Percentiles rank a stretch among this genome's conserved stretches.
These are phyloP conservation scores for Neofusicoccum laricinum DNA, from an alignment of 2,329 filamentous ascomycete species.

Conservation along the genomic window DNA sequence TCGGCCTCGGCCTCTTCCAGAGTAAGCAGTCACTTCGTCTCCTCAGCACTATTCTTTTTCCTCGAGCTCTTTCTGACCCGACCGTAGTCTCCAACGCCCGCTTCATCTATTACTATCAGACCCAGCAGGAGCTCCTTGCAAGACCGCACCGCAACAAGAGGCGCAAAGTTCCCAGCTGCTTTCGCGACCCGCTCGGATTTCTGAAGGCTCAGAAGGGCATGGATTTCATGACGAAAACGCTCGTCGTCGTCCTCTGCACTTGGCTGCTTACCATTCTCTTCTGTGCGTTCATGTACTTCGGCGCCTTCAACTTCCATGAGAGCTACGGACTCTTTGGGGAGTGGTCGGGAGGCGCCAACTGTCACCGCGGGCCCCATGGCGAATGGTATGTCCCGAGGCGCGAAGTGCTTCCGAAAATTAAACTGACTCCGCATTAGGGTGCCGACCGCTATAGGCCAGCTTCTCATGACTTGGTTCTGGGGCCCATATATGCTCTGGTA, in stretches of 20 bases:
- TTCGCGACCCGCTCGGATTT: background rate
- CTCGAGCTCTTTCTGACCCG: background rate
- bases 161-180: background rate
- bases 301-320: constrained; percentile 10
- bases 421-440: constrained; percentile 41
- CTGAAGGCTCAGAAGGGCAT: background rate
- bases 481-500: constrained; percentile 62
- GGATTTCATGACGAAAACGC: background rate
- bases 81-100: constrained; percentile 4
- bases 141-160: background rate
- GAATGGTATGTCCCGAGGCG: background rate
- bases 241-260: background rate
- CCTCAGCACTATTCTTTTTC: no score
- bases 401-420: background rate
- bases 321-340: constrained; percentile 9
- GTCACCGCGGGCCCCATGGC: constrained; percentile 5
- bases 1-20: constrained; percentile 7
- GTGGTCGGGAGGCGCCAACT: constrained; percentile 5
- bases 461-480: constrained; percentile 61
- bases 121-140: background rate
- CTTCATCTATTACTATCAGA: constrained; percentile 3
- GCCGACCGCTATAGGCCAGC: constrained; percentile 63
- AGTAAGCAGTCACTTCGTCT: background rate
- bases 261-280: background rate
- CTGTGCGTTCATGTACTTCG: background rate